phyloP scores from a whole-genome alignment of 192 early-diverging fungal species.

The Dissophora globulifera region DNA sequence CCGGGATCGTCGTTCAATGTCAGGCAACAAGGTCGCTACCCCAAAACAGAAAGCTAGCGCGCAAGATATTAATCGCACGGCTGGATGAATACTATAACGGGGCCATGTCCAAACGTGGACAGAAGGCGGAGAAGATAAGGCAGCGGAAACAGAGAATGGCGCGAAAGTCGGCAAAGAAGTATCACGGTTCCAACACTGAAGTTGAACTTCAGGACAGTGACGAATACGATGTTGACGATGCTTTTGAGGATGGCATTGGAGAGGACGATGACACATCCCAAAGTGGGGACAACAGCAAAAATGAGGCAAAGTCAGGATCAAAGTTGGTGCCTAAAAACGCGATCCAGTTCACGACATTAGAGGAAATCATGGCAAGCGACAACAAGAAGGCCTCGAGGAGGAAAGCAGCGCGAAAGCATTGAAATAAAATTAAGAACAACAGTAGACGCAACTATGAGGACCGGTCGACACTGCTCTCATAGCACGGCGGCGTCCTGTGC shows the following conservation, averaged over 20 bases:
- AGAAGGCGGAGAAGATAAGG: constrained; percentile 70
- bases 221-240: neutral
- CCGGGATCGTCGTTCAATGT: constrained; percentile 74
- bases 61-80: constrained; percentile 69
- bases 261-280: neutral
- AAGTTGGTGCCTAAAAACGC: neutral
- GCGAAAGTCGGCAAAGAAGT: constrained; percentile 42
- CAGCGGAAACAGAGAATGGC: constrained; percentile 52
- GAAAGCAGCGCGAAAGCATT: constrained; percentile 15
- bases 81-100: constrained; percentile 79
- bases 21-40: constrained; percentile 79
- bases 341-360: constrained; percentile 22
- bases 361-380: constrained; percentile 27
- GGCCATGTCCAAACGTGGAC: constrained; percentile 64
- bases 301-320: neutral
- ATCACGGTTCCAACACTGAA: constrained; percentile 2
- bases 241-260: neutral
- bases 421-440: too few relatives aligned
- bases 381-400: constrained; percentile 37
- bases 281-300: neutral
- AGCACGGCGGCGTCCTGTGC: constrained; percentile 5
- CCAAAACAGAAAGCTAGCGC: constrained; percentile 78
- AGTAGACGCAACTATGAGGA: too few relatives aligned
- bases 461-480: constrained; percentile 4
- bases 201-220: neutral